Evolutionary conservation across 148 eudicot species (phyloP).

Genomic region (Amaranthus hypochondriacus): DNA sequence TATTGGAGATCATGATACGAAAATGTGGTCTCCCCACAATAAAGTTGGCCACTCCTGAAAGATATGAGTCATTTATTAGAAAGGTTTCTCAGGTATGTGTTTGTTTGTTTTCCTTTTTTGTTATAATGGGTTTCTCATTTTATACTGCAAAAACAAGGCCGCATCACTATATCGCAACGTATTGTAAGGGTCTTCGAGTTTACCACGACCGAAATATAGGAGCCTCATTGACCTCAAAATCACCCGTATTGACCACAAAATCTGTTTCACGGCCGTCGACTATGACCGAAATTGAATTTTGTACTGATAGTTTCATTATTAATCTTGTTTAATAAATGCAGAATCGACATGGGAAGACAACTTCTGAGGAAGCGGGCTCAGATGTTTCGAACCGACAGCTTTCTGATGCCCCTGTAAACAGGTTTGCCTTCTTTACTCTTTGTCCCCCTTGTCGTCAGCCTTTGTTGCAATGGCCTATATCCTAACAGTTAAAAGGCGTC

Average conservation of each 20-base stretch:
- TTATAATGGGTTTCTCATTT: neutral
- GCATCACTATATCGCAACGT: too few relatives aligned
- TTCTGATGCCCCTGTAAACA: conserved; percentile 29
- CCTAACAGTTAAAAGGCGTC: neutral
- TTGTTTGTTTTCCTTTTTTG: neutral
- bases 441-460: neutral
- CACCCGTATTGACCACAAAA: neutral
- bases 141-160: too few relatives aligned
- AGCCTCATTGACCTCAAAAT: too few relatives aligned
- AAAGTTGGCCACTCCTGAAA: conserved; percentile 52
- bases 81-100: conserved; percentile 55
- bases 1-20: conserved; percentile 80
- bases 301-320: neutral
- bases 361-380: conserved; percentile 39
- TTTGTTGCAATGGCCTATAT: neutral
- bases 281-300: too few relatives aligned
- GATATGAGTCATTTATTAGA: conserved; percentile 54
- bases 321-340: conserved; percentile 22
- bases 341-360: conserved; percentile 73
- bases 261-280: too few relatives aligned
- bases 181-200: too few relatives aligned
- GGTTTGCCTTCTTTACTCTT: conserved; percentile 36
- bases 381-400: conserved; percentile 24
- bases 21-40: conserved; percentile 70
- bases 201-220: too few relatives aligned